Conservation (phyloP, 2,329 filamentous ascomycete genomes). For the Botrytis paeoniae region DNA sequence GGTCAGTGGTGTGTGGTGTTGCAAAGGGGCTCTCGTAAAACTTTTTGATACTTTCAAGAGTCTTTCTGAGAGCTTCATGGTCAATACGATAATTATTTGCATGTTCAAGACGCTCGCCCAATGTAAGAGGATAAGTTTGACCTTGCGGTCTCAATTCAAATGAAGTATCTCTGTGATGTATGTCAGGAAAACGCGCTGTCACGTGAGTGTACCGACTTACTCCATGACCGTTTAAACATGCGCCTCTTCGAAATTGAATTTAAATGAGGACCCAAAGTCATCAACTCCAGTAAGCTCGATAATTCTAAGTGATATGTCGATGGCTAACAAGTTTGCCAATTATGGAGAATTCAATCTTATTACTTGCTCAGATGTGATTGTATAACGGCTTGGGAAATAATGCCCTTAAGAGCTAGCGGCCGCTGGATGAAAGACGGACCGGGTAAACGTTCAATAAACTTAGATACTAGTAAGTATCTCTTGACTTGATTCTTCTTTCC, state of each 20-base stretch:
- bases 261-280: neutral
- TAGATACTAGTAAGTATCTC: neutral
- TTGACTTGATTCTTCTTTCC: neutral
- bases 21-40: conserved; percentile 24
- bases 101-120: conserved; percentile 30
- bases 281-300: neutral
- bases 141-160: conserved; percentile 18
- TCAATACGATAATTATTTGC: conserved; percentile 29
- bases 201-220: conserved; percentile 14
- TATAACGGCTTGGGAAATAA: neutral
- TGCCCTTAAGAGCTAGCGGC: neutral
- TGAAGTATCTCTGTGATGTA: neutral
- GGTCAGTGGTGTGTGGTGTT: conserved; percentile 27
- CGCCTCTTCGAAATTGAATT: neutral
- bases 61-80: conserved; percentile 25
- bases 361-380: neutral
- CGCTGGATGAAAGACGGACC: conserved; percentile 17
- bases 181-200: conserved; percentile 7
- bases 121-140: conserved; percentile 27
- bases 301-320: neutral
- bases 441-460: neutral
- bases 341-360: neutral
- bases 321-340: neutral
- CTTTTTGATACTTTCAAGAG: conserved; percentile 21
- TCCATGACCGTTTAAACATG: conserved; percentile 4